Conservation (phyloP, 2,329 filamentous ascomycete species). For the Tolypocladium sp. region DNA sequence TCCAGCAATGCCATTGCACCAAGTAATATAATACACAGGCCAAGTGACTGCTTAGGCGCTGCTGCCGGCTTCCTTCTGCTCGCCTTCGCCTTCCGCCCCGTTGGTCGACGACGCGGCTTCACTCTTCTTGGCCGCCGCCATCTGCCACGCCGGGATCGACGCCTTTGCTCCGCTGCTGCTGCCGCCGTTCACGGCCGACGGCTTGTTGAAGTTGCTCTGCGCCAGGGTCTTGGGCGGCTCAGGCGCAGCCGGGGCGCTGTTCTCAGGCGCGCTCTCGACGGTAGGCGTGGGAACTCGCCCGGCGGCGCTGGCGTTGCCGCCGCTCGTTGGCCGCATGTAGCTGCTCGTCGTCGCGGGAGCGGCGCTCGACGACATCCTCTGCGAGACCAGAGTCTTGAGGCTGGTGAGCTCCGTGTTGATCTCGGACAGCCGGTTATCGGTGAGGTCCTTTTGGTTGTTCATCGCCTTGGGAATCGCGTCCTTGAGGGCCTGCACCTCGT, state of each 20-base stretch:
- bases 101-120: conserved; percentile 14
- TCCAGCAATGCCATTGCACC: not conserved
- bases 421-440: conserved; percentile 73
- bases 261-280: conserved; percentile 8
- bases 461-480: conserved; percentile 83
- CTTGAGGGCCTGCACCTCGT: conserved; percentile 76
- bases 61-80: conserved; percentile 3
- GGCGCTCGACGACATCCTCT: conserved; percentile 41
- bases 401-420: conserved; percentile 83
- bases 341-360: conserved; percentile 13
- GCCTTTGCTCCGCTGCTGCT: conserved; percentile 40
- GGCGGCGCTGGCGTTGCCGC: conserved; percentile 7
- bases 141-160: conserved; percentile 72
- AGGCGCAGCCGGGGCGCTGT: conserved; percentile 12
- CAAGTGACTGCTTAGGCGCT: conserved; percentile 1
- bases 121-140: conserved; percentile 56
- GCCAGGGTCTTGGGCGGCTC: conserved; percentile 23
- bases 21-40: not conserved
- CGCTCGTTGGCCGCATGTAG: conserved; percentile 14
- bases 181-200: conserved; percentile 20
- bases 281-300: conserved; percentile 13
- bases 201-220: conserved; percentile 20
- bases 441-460: conserved; percentile 75
- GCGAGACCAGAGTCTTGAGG: conserved; percentile 74
- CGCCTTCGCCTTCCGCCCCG: conserved; percentile 13